Percentiles rank a stretch among this genome's conserved stretches.
phyloP scores from a whole-genome alignment of 2,329 filamentous ascomycete species.

The Coleophoma crateriformis region DNA sequence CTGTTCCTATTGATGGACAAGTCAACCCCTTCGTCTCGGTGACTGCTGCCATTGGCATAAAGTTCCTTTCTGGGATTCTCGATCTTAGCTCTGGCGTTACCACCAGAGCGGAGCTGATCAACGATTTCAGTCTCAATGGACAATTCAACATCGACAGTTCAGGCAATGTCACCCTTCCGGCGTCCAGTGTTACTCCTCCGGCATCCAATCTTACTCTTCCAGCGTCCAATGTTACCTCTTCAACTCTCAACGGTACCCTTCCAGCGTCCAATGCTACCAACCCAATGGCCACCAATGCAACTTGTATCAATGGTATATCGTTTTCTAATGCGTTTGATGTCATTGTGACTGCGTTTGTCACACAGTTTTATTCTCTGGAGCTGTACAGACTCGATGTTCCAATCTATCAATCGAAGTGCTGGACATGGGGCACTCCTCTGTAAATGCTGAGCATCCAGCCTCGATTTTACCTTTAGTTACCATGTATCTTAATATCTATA shows the following conservation, averaged over 20 bases:
- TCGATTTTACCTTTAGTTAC: too few species aligned
- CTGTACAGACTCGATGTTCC: neutral
- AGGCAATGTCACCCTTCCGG: neutral
- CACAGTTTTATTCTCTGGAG: neutral
- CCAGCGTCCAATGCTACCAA: neutral
- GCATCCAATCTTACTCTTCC: too few species aligned
- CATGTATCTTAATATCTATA: too few species aligned
- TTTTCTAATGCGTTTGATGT: neutral
- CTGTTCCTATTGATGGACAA: neutral
- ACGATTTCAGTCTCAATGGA: neutral
- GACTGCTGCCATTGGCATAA: neutral
- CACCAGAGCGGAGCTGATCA: neutral
- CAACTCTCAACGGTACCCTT: too few species aligned
- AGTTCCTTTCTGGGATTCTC: neutral
- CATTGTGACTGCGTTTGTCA: neutral
- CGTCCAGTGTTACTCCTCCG: too few species aligned
- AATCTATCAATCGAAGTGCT: neutral
- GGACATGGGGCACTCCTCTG: neutral
- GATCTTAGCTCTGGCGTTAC: neutral
- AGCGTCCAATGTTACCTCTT: too few species aligned
- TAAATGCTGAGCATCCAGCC: neutral
- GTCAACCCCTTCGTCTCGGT: neutral
- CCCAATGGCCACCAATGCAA: neutral
- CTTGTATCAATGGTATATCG: neutral
- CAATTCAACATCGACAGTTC: neutral